These are phyloP conservation scores for Melanomma pulvis-pyrius DNA, from an alignment of 495 filamentous ascomycete genomes.

Conservation along the genomic window DNA sequence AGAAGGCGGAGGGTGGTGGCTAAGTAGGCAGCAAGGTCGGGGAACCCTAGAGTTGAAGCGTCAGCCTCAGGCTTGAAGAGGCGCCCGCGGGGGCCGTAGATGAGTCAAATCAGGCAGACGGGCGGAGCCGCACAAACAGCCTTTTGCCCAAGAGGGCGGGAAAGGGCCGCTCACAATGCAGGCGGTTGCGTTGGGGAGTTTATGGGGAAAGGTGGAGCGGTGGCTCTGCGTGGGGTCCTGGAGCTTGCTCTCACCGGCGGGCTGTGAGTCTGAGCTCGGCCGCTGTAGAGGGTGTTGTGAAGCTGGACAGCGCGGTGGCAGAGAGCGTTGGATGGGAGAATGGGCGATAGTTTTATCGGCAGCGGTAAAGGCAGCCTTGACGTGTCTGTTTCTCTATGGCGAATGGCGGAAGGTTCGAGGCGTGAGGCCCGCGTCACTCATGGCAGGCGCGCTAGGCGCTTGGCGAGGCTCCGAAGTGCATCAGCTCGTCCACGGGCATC, in stretches of 20 bases:
- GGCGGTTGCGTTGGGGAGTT: not conserved
- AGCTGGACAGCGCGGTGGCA: not conserved
- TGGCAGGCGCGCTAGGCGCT: not conserved
- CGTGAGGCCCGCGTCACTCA: not conserved
- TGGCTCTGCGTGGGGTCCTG: not conserved
- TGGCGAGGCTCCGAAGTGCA: constrained; percentile 11
- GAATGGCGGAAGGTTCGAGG: constrained; percentile 2
- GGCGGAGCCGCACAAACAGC: not conserved
- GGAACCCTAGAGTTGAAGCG: constrained; percentile 12
- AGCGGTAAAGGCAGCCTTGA: constrained; percentile 12
- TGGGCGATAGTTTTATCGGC: not conserved
- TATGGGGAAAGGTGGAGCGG: not conserved
- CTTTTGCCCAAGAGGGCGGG: not conserved
- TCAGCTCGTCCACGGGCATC: constrained; percentile 9
- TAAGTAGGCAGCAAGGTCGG: constrained; percentile 35
- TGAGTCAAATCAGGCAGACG: constrained; percentile 26
- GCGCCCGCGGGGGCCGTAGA: constrained; percentile 8
- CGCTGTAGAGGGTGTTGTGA: not conserved
- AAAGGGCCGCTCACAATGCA: not conserved
- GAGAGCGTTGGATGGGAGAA: not conserved
- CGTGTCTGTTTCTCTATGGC: constrained; percentile 32
- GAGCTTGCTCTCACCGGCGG: constrained; percentile 19
- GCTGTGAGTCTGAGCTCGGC: not conserved
- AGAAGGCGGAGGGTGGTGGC: constrained; percentile 12
- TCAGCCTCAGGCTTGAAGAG: constrained; percentile 32